Base-by-base conservation (phyloP, 495 filamentous ascomycete genomes). In the Alectoria sarmentosa region DNA sequence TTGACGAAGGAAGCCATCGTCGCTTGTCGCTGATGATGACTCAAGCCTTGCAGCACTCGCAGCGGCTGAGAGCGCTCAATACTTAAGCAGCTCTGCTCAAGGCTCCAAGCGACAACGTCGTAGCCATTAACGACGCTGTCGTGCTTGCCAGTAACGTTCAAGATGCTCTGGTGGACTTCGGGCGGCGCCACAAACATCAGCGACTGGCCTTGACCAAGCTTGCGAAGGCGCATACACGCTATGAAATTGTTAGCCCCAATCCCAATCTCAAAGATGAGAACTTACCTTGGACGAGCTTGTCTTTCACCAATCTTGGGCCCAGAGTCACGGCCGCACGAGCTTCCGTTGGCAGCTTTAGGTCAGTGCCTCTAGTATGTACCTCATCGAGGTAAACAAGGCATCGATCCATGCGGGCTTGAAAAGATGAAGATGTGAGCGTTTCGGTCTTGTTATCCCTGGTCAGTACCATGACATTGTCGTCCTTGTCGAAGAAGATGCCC, bases 381-480 rank as follows among this genome's bases (percentile, higher is more conserved):
- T 93, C 83, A 56, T 91, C 89, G 2, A 93, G 77, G 69, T 86
- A 92, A 0, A 92, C 82, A 1, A 89, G 73, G 67, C 88, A 92
- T 1, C 72, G 66, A 15, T 83, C 84, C 46, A 90, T 76, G 15
- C 86, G 80, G 11, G 76, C 74, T 0, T 75, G 69, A 70, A 83
- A 92, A 0, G 87, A 78, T 0, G 90, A 91, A 0, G 74, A 74
- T 15, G 80, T 74, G 9, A 91, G 74, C 0, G 72, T 69, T 63
- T 88, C 83, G 0, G 76, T 66, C 0, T 60, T 72, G 0, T 80
- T 80, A 21, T 72, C 69, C 11, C 78, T 74, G 56, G 79, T 76
- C 1, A 82, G 23, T 2, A 86, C 81, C 11, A 65, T 75, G 1
- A 60, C 1, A 41, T 57, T 41, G 21, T 86, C 78, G 17, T 74